Evolutionary conservation across 2,329 filamentous ascomycete species (phyloP), one percentile per base, ranked within the genome.

Genomic region (Pseudogymnoascus pannorum): DNA sequence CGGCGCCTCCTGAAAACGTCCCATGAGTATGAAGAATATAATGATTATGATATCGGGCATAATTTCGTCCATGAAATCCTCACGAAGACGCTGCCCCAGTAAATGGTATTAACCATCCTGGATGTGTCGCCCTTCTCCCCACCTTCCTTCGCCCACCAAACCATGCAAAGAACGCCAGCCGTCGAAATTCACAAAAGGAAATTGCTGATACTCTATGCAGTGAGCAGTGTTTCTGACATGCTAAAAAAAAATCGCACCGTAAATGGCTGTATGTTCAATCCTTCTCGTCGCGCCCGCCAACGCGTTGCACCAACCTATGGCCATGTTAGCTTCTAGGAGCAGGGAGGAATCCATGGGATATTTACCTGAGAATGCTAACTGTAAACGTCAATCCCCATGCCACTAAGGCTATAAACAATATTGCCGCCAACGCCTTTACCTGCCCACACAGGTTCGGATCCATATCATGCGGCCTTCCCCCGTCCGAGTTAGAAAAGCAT

Each of bases 381-480:
- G 88, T 85, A 75, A 97, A 96, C 20, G 91, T 97, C 73, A 88
- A 81, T 64, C 93, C 82, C 93, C 93, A 97, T n/a, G 91, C 87
- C 63, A 95, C 79, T 62, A 97, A 79, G 8, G 90, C 91, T 62
- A 96, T 80, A 59, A 96, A 78, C 68, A 96, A 80, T 60, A 96
- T 88, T 6, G 84, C 87, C 42, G 90, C 88, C 64, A 97, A 76
- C 3, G 88, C 87, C 71, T 86, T 85, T 66, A 88, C 84, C 44
- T 85, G 78, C 54, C 75, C 72, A 73, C 85, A 89, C 18, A 91
- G 83, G 44, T 78, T 65, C 48, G 72, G 68, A 58, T 58, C 36
- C 11, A 24, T 18, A 22, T 70, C 69, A 8, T 73, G 66, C 59
- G 76, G 66, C 9, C 18, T 60, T 38, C 67, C 76, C 63, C 65